Evolutionary conservation across 148 eudicot species (phyloP), one percentile per base, ranked within the genome.

Genomic region (Cornus suecica): DNA sequence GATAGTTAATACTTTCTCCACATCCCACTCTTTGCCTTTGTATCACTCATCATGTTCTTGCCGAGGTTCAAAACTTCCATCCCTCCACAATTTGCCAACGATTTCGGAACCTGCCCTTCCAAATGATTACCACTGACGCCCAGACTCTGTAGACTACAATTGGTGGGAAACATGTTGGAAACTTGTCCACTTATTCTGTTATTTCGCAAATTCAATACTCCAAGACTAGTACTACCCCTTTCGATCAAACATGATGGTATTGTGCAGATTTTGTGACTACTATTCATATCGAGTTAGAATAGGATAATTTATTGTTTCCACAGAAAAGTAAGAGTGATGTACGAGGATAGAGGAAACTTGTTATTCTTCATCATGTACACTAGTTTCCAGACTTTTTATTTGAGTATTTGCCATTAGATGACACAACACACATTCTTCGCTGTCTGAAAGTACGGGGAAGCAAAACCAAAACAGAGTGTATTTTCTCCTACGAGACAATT

Each of bases 11-110:
- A 80, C 70, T 28, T 80, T 80, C 13, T 8, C 42, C 5, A 80
- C 58, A 23, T 75, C 71, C 64, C 63, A 9, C 29, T 70, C 75
- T 10, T 63, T 66, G 22, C 84, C 48, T 76, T 83, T 83, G 51
- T 29, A 52, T 76, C 80, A n/a, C 26, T 30, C 1, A 83, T 8
- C 22, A 37, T 65, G 58, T 80, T 80, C 20, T 80, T 74, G 0
- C 81, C 79, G 4, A 80, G n/a, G 51, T 83, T 72, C 60, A 83
- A 41, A 27, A 77, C 78, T 28, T 62, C 78, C 2, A 76, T 24
- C 34, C 5, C 4, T 58, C 13, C 45, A 45, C 83, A 80, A 10
- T 80, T 9, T 14, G 48, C 86, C 20, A 83, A 51, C 69, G 79
- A 74, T 70, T 1, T 62, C 15, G 86, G 83, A 45, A 80, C 14